Evolutionary conservation across 257 asterid species (phyloP).

Genomic region (Knoxia roxburghii): DNA sequence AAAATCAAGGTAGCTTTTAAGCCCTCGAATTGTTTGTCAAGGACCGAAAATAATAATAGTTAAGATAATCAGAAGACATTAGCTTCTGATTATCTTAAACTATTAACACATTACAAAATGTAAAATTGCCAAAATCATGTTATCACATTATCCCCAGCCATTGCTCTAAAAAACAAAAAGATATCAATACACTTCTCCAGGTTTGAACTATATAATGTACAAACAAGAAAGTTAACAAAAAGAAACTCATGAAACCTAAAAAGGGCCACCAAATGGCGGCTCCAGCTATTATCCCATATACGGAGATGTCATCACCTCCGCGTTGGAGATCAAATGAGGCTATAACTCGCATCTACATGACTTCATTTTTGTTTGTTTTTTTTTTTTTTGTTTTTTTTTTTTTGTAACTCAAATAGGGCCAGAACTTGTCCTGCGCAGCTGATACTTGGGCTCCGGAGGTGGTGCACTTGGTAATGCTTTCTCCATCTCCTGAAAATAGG

Average conservation of each 20-base stretch:
- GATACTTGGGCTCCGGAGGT: constrained; percentile 42
- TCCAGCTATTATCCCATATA: constrained; percentile 1
- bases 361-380: constrained; percentile 11
- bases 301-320: neutral
- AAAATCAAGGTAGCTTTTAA: no score
- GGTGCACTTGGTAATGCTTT: constrained; percentile 27
- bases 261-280: neutral
- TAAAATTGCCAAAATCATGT: constrained; percentile 6
- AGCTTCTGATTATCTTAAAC: neutral
- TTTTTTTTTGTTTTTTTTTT: no score
- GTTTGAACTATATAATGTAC: constrained; percentile 17
- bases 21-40: no score
- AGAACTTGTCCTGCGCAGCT: constrained; percentile 44
- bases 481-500: constrained; percentile 33
- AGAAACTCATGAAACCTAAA: constrained; percentile 4
- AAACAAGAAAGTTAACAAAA: constrained; percentile 9
- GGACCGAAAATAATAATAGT: no score
- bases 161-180: neutral
- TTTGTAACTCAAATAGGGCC: constrained; percentile 27
- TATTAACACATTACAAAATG: neutral
- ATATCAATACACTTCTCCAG: neutral
- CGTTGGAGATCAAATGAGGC: constrained; percentile 4
- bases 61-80: no score
- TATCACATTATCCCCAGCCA: constrained; percentile 3
- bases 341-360: constrained; percentile 15